phyloP scores from a whole-genome alignment of 768 basidiomycete species.

The Boletus vinaceobasis region DNA sequence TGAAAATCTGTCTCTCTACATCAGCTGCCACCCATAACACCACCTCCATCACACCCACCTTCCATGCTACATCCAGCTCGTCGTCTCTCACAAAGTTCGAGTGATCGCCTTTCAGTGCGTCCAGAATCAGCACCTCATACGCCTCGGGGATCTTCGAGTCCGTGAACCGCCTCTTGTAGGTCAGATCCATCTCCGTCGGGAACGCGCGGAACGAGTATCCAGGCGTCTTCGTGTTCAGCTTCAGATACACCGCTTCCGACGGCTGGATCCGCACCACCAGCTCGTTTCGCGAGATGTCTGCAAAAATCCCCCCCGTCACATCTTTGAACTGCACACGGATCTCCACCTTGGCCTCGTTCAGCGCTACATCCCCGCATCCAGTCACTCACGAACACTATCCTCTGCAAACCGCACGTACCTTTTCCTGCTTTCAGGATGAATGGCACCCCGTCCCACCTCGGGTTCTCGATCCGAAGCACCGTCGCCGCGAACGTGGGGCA shows the following conservation, averaged over 20 bases:
- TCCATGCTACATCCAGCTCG: conserved; percentile 97
- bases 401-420: conserved; percentile 48
- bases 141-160: conserved; percentile 94
- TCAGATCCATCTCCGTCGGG: conserved; percentile 97
- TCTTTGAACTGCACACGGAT: conserved; percentile 98
- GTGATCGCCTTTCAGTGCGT: conserved; percentile 96
- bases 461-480: conserved; percentile 89
- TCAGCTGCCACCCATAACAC: conserved; percentile 6
- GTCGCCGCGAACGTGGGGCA: conserved; percentile 95
- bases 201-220: conserved; percentile 87
- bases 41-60: conserved; percentile 49
- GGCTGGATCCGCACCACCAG: conserved; percentile 97
- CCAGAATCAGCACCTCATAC: conserved; percentile 92
- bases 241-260: conserved; percentile 93
- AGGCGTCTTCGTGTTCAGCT: conserved; percentile 93
- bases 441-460: conserved; percentile 97
- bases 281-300: conserved; percentile 94
- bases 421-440: conserved; percentile 99
- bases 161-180: conserved; percentile 92
- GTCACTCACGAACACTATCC: conserved; percentile 13
- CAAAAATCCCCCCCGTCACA: conserved; percentile 95
- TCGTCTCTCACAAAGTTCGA: conserved; percentile 99
- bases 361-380: conserved; percentile 45
- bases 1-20: conserved; percentile 70
- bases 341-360: conserved; percentile 99